phyloP scores from a whole-genome alignment of 202 grass and related monocot genomes.

The Hordeum pubiflorum region DNA sequence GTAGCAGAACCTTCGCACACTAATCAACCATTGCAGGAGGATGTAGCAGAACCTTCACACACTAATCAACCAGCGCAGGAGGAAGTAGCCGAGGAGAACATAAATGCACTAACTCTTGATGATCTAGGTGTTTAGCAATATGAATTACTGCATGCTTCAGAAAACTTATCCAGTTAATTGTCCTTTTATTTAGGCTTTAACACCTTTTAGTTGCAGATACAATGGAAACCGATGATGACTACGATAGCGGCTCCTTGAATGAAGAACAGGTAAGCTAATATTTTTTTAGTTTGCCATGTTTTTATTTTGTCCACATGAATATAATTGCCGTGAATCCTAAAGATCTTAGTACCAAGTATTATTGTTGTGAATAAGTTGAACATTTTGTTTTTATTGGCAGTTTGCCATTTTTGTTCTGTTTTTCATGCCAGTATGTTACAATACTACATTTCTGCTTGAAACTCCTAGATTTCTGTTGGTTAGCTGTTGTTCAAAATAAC shows the following conservation, averaged over 20 bases:
- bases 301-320: neutral
- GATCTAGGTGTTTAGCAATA: slow-evolving; percentile 32
- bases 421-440: neutral
- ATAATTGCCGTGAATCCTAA: neutral
- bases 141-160: neutral
- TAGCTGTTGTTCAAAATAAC: slow-evolving; percentile 8
- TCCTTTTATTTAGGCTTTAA: slow-evolving; percentile 10
- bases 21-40: slow-evolving; percentile 33
- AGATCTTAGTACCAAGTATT: neutral
- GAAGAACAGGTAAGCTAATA: slow-evolving; percentile 64
- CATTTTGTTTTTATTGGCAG: neutral
- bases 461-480: neutral
- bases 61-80: slow-evolving; percentile 3
- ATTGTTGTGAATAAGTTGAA: neutral
- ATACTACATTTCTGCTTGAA: neutral
- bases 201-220: slow-evolving; percentile 38
- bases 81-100: slow-evolving; percentile 33
- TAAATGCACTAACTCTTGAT: slow-evolving; percentile 20
- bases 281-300: neutral
- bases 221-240: slow-evolving; percentile 62
- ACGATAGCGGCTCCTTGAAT: slow-evolving; percentile 47
- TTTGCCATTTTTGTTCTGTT: neutral
- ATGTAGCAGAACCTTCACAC: slow-evolving; percentile 25
- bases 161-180: neutral
- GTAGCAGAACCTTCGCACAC: slow-evolving; percentile 23